These are phyloP conservation scores for Tremella yokohamensis DNA, from an alignment of 768 basidiomycete genomes.

Conservation along the genomic window DNA sequence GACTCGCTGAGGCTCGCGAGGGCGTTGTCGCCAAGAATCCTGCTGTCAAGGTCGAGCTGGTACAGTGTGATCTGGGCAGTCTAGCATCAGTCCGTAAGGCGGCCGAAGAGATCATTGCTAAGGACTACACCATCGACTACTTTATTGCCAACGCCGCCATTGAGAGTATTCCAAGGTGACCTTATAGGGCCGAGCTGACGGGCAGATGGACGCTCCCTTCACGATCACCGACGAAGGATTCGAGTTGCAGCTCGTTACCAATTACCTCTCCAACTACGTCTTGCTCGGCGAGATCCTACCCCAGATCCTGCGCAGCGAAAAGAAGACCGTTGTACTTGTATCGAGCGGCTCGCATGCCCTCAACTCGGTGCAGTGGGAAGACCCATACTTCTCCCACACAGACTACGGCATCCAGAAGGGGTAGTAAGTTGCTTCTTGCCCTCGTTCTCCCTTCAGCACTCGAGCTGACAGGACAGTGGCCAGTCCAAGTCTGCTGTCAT, in stretches of 20 bases:
- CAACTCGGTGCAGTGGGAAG: constrained; percentile 1
- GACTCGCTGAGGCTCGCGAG: too few relatives aligned
- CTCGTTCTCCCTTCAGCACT: not conserved
- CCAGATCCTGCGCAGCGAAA: not conserved
- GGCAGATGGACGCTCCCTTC: not conserved
- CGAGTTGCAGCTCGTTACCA: not conserved
- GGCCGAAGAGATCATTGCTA: constrained; percentile 1
- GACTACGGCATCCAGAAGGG: not conserved
- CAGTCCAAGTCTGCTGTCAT: not conserved
- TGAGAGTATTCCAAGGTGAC: not conserved
- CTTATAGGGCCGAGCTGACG: not conserved
- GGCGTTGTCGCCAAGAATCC: not conserved
- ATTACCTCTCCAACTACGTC: not conserved
- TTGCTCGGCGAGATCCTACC: not conserved
- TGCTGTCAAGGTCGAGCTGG: not conserved
- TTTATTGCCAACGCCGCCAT: constrained; percentile 14
- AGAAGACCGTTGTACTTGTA: not conserved
- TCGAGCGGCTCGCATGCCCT: not conserved
- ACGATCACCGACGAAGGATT: not conserved
- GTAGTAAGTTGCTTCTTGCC: not conserved
- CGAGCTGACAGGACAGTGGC: not conserved
- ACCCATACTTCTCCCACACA: not conserved
- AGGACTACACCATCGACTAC: constrained; percentile 6
- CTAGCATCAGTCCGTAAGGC: constrained; percentile 2
- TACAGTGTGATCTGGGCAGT: constrained; percentile 6